Evolutionary conservation across 163 green algal species (phyloP), one percentile per base, ranked within the genome.

Genomic region (Dunaliella salina): DNA sequence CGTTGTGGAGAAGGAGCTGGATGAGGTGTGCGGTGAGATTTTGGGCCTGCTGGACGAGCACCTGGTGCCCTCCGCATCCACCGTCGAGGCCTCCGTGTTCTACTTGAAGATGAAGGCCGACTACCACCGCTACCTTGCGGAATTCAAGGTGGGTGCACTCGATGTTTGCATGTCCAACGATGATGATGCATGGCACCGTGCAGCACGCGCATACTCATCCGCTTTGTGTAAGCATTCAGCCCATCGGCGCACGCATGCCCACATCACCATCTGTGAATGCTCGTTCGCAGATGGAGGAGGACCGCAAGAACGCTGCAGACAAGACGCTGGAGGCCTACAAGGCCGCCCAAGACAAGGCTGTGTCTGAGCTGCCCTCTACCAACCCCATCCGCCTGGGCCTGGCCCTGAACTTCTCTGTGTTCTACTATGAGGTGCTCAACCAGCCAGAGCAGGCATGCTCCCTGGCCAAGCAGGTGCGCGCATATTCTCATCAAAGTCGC

Each of bases 381-480:
- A 97, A 99, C 91, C 97, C 97, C 82, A 99, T 99, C 87, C 93
- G 95, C 69, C 67, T 87, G 34, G 89, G 89, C 69, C 87, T 92
- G 79, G 97, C 97, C 18, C 95, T 99, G 81, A 99, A 99, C 95
- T 99, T 99, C 93, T 98, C 95, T 12, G 97, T 99, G 0, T 99
- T 99, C 91, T 99, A 99, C 94, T 99, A 99, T 83, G 97, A 99
- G 91, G 98, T 99, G 84, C 91, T 99, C 46, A 99, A 99, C 92
- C 97, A 96, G 59, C 97, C 97, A 30, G 95, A 98, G 90, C 91
- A 95, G 50, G 96, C 96, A 22, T 99, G 96, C 94, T 93, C 96
- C 81, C 92, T 99, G 81, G 96, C 96, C 22, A 99, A 99, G 93
- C 93, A 93, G 89, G 90, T 92, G 85, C 33, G 87, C n/a, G n/a